Conservation (phyloP, 495 filamentous ascomycete genomes). For the Pseudoneurospora amorphoporcata region DNA sequence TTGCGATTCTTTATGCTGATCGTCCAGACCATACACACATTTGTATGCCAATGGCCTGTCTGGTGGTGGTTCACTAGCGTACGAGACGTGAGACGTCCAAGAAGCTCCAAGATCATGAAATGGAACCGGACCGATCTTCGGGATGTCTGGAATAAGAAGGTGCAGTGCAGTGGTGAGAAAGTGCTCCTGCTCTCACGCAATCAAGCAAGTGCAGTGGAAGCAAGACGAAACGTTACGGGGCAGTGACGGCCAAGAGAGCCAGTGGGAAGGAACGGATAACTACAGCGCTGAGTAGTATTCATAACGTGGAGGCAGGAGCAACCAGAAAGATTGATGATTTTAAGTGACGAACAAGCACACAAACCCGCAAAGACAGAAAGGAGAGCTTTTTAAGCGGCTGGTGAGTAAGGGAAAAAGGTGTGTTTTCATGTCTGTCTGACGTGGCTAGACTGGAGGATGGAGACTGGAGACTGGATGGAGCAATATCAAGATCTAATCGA, state of each 20-base stretch:
- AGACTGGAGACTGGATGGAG: not conserved
- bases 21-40: not conserved
- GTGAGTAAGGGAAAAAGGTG: not conserved
- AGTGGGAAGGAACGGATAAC: not conserved
- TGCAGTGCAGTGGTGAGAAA: not conserved
- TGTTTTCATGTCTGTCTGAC: not conserved
- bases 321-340: not conserved
- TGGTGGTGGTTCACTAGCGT: not conserved
- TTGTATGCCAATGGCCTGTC: not conserved
- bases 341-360: not conserved
- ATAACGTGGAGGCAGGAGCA: not conserved
- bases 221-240: not conserved
- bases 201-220: not conserved
- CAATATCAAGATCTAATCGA: not conserved
- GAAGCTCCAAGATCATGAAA: not conserved
- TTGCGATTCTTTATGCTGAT: not conserved
- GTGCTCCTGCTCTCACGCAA: not conserved
- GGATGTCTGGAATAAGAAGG: not conserved
- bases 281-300: not conserved
- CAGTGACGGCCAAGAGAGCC: not conserved
- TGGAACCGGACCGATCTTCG: not conserved
- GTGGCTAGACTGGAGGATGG: not conserved
- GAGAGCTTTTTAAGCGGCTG: not conserved
- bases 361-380: not conserved
- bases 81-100: not conserved